Evolutionary conservation across 2,329 filamentous ascomycete species (phyloP).

Genomic region (Mariannaea elegans): DNA sequence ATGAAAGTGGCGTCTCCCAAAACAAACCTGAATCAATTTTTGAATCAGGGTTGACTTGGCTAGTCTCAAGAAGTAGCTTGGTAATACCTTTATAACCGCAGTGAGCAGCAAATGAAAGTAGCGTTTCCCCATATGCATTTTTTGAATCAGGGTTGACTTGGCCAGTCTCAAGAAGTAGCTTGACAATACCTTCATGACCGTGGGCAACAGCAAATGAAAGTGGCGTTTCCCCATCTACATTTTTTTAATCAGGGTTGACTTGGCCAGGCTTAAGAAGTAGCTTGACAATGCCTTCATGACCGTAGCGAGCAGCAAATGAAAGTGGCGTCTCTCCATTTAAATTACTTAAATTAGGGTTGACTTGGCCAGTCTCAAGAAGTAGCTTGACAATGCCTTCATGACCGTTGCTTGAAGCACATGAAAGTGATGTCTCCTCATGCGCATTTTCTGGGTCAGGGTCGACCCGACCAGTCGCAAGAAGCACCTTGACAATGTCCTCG

Average conservation of each 20-base stretch:
- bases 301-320: neutral
- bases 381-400: neutral
- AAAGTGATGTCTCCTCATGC: neutral
- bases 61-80: neutral
- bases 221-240: no score
- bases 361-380: neutral
- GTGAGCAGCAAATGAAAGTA: neutral
- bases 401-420: neutral
- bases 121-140: neutral
- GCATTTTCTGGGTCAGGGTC: neutral
- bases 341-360: neutral
- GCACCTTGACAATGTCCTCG: neutral
- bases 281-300: neutral
- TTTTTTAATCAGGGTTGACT: no score
- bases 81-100: neutral
- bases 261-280: no score
- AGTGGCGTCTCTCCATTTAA: neutral
- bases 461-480: neutral
- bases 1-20: no score
- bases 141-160: neutral
- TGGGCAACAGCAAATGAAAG: no score
- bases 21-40: neutral
- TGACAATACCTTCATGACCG: neutral
- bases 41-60: neutral
- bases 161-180: neutral